These are phyloP conservation scores for Trichoderma hamatum DNA, from an alignment of 2,329 filamentous ascomycete species.

Conservation along the genomic window DNA sequence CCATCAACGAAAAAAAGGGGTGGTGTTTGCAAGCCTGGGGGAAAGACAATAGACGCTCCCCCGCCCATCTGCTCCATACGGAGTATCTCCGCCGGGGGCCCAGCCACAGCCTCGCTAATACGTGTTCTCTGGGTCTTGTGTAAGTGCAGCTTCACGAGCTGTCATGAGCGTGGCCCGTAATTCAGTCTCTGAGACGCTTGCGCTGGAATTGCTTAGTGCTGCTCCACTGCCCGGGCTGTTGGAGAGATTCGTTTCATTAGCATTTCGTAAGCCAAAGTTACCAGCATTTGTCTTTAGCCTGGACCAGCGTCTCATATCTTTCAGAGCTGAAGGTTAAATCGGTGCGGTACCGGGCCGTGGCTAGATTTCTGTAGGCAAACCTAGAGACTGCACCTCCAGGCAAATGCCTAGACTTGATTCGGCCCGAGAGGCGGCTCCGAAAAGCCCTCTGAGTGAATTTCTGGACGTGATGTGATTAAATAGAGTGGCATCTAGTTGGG, in stretches of 20 bases:
- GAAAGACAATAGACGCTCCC: conserved; percentile 7
- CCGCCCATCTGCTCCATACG: conserved; percentile 18
- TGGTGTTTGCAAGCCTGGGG: neutral
- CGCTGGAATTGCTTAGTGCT: conserved; percentile 16
- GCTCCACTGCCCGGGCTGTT: conserved; percentile 13
- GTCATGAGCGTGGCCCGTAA: conserved; percentile 1
- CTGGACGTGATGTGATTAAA: neutral
- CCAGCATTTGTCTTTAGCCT: neutral
- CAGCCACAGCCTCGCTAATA: conserved; percentile 8
- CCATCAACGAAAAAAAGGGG: conserved; percentile 6
- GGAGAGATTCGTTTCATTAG: conserved; percentile 11
- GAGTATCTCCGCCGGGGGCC: conserved; percentile 14
- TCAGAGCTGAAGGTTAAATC: neutral
- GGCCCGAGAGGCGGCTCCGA: conserved; percentile 6
- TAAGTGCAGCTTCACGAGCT: neutral
- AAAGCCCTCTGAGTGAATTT: conserved; percentile 25
- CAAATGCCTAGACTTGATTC: conserved; percentile 13
- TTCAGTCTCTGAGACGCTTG: conserved; percentile 10
- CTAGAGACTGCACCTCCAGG: neutral
- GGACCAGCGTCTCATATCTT: neutral
- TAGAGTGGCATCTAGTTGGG: conserved; percentile 8
- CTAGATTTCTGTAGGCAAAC: neutral
- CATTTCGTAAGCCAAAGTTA: neutral
- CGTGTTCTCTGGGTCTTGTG: neutral
- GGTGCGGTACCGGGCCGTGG: neutral